Percentiles rank a stretch among this genome's conserved stretches.
Conservation (phyloP, 495 filamentous ascomycete species). For the Penicillium cataractarum region DNA sequence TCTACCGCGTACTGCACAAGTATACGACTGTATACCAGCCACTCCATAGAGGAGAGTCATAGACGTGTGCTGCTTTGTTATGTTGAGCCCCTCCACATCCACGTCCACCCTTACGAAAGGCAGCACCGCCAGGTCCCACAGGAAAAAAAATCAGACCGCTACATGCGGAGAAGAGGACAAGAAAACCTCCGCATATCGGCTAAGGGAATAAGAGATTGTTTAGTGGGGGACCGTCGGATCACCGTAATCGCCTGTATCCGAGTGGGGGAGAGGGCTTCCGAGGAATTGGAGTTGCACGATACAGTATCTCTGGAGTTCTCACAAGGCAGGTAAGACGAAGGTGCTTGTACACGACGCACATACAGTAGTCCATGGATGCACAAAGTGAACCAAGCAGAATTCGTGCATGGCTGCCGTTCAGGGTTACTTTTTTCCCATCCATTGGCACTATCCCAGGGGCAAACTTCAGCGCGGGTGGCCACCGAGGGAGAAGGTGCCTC, state of each 20-base stretch:
- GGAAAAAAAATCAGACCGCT: constrained; percentile 18
- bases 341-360: background rate
- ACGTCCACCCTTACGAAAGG: background rate
- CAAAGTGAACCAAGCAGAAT: background rate
- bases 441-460: background rate
- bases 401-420: background rate
- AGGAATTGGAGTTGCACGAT: too few relatives aligned
- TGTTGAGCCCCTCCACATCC: background rate
- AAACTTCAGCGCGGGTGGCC: constrained; percentile 5
- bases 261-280: constrained; percentile 7
- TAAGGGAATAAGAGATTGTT: background rate
- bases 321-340: background rate
- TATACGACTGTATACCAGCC: too few relatives aligned
- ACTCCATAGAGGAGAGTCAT: too few relatives aligned
- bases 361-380: background rate
- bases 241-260: constrained; percentile 13
- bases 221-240: constrained; percentile 13
- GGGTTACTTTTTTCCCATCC: background rate
- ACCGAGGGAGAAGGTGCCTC: constrained; percentile 29
- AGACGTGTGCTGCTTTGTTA: background rate
- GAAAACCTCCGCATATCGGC: constrained; percentile 25
- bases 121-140: background rate
- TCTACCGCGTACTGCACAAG: background rate
- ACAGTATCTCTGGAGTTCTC: too few relatives aligned
- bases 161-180: constrained; percentile 21